Percentiles rank a stretch among this genome's conserved stretches.
phyloP scores from a whole-genome alignment of 805 yeast genomes.

The Hanseniaspora nectarophila region DNA sequence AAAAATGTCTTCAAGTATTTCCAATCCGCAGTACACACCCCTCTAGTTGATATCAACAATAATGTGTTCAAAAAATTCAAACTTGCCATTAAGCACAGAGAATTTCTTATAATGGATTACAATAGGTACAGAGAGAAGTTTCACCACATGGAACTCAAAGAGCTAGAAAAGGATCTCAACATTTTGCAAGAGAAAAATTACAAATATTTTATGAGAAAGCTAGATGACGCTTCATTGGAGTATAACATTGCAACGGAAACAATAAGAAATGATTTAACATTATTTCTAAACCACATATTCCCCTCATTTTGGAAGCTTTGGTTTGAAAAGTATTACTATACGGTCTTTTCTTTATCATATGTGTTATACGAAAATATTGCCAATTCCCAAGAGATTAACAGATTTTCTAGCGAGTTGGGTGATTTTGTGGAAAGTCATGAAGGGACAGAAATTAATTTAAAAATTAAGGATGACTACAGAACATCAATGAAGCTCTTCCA shows the following conservation, averaged over 20 bases:
- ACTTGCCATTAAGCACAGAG: neutral
- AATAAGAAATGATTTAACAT: neutral
- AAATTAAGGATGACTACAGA: neutral
- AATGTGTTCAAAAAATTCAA: neutral
- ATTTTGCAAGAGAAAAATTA: neutral
- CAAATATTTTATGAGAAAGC: neutral
- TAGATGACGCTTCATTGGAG: neutral
- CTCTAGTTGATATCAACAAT: neutral
- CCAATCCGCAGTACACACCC: neutral
- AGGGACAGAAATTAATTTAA: neutral
- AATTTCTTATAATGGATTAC: neutral
- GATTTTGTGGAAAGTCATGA: neutral
- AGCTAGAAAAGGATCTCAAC: neutral
- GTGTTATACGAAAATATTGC: constrained; percentile 13
- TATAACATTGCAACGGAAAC: neutral
- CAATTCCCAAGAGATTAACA: neutral
- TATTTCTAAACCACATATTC: neutral
- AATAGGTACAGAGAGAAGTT: constrained; percentile 7
- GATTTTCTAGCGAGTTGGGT: neutral
- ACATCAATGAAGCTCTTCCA: neutral
- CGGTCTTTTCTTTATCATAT: constrained; percentile 4
- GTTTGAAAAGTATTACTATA: constrained; percentile 3
- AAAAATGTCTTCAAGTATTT: neutral
- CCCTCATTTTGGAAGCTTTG: neutral
- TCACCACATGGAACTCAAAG: neutral